These are phyloP conservation scores for Podaxis carcinomalis DNA, from an alignment of 768 basidiomycete species.

Conservation along the genomic window DNA sequence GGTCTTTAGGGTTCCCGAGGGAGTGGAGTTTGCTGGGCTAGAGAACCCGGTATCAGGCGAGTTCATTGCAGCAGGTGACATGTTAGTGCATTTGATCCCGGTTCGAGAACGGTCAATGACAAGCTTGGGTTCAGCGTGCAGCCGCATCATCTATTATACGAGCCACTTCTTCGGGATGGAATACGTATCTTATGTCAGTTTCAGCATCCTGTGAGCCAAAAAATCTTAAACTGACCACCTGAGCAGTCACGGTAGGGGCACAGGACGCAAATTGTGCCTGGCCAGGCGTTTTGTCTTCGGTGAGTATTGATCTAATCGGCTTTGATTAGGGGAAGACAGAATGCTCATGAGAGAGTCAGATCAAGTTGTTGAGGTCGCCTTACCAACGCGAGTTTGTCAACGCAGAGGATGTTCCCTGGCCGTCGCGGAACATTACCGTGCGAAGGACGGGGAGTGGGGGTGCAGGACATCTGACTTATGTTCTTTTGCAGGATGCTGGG, in stretches of 20 bases:
- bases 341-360: conserved; percentile 4
- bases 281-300: conserved; percentile 25
- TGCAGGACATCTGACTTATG: conserved; percentile 29
- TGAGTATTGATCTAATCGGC: conserved; percentile 1
- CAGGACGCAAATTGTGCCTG: conserved; percentile 26
- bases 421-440: conserved; percentile 16
- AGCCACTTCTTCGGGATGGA: conserved; percentile 22
- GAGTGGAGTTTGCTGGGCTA: conserved; percentile 15
- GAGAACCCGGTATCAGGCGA: conserved; percentile 11
- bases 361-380: conserved; percentile 21
- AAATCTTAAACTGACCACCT: background rate
- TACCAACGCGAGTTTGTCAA: conserved; percentile 23
- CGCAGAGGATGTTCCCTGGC: conserved; percentile 25
- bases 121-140: conserved; percentile 13
- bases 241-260: conserved; percentile 25
- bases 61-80: conserved; percentile 17
- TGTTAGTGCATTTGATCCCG: conserved; percentile 11
- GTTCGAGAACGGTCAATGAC: too few species aligned
- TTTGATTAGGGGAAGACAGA: background rate
- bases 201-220: background rate
- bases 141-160: conserved; percentile 20
- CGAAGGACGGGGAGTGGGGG: conserved; percentile 25
- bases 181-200: conserved; percentile 25
- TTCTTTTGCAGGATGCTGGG: conserved; percentile 26
- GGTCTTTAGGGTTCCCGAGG: conserved; percentile 16